Percentiles rank a stretch among this genome's conserved stretches.
phyloP scores from a whole-genome alignment of 108 stramenopile genomes.

The Nannochloropsis gaditana region DNA sequence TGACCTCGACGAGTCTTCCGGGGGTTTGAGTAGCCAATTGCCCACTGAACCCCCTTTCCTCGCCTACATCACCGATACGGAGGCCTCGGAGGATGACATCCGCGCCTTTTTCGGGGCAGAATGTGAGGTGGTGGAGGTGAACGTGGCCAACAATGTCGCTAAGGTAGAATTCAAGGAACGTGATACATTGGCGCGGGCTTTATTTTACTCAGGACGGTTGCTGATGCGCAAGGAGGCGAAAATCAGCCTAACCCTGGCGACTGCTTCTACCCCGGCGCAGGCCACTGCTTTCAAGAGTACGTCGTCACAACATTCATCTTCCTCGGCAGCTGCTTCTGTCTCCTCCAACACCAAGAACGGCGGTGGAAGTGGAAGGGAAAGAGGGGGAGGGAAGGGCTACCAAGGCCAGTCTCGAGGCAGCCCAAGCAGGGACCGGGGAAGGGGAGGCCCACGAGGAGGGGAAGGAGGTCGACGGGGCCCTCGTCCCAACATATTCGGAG shows the following conservation, averaged over 20 bases:
- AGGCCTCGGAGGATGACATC: neutral
- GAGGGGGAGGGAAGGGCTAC: neutral
- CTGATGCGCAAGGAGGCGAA: neutral
- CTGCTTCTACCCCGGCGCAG: neutral
- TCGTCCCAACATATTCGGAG: neutral
- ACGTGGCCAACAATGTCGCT: neutral
- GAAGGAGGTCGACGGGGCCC: neutral
- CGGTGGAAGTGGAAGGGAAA: neutral
- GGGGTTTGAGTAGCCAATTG: neutral
- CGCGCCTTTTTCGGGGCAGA: neutral
- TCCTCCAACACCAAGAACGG: neutral
- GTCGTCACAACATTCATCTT: too few relatives aligned
- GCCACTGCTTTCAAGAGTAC: neutral
- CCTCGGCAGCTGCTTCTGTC: neutral
- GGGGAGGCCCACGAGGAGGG: neutral
- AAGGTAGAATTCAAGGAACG: slow-evolving; percentile 13
- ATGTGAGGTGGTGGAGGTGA: neutral
- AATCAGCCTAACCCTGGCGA: neutral
- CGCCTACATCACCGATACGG: neutral
- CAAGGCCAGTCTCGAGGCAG: neutral
- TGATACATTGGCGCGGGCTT: neutral
- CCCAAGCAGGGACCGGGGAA: neutral
- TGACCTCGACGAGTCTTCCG: neutral
- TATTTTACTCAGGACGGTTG: slow-evolving; percentile 1
- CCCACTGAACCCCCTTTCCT: slow-evolving; percentile 16